Evolutionary conservation across 106 monocot genomes (phyloP), one percentile per base, ranked within the genome.

Genomic region (Iris macrosiphon): DNA sequence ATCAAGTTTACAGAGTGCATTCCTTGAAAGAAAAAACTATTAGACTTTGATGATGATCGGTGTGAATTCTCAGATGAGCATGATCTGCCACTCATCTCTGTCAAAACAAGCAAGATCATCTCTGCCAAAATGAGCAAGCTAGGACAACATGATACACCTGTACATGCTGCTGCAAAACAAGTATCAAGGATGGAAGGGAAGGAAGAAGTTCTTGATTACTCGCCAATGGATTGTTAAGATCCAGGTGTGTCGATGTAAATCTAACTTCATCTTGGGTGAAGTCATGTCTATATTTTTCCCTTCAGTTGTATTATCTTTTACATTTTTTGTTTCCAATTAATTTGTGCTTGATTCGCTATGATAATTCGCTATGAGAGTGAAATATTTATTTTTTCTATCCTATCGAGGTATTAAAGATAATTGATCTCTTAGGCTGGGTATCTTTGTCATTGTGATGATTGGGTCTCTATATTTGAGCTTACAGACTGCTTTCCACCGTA

Each of bases 111-210:
- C 33, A 78, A 51, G 46, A n/a, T 60, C 9, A 31, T 76, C 55
- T 50, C 63, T 59, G 31, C 57, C 14, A 82, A 73, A 44, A 37
- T 52, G 3, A 43, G 53, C 33, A 82, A 57, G 58, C 18, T 39
- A 17, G 64, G 65, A 16, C 72, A 55, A 22, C 45, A 66, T 54
- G 64, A 58, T 72, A 67, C 57, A 31, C 75, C 75, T 54, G 57
- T 63, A 3, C 76, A 72, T 49, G 59, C 67, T 43, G 82, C 82
- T 55, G 82, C 82, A 42, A 33, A 82, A 82, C 42, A 82, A 76
- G 52, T 82, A 72, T 49, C 82, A 72, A 30, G 82, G 82, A 30
- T 76, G 82, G 82, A 82, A 82, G 35, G 76, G 82, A 27, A 72
- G 76, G 53, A 76, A 71, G 32, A 76, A 76, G 20, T 82, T 76